These are phyloP conservation scores for Emydomyces testavorans DNA, from an alignment of 2,329 filamentous ascomycete species.

Conservation along the genomic window DNA sequence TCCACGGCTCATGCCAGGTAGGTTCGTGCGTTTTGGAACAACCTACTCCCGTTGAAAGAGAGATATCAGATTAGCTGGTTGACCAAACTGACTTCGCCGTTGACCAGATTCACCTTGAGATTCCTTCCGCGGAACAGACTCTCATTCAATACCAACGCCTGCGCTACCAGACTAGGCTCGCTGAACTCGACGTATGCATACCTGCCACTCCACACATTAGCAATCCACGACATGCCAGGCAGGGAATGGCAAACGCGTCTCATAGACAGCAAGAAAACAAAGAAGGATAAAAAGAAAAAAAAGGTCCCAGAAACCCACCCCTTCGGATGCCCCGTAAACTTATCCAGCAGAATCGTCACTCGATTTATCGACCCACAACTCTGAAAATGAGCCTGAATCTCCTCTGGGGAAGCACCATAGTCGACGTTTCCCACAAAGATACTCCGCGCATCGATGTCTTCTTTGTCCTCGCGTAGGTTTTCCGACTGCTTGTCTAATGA, in stretches of 20 bases:
- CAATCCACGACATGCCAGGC: conserved; percentile 47
- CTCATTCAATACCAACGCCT: conserved; percentile 91
- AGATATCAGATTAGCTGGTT: not conserved
- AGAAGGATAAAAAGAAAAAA: not conserved
- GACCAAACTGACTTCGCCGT: not conserved
- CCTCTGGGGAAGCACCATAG: conserved; percentile 91
- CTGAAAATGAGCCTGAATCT: conserved; percentile 97
- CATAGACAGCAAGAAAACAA: conserved; percentile 1
- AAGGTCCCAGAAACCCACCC: conserved; percentile 46
- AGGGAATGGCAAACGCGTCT: conserved; percentile 28
- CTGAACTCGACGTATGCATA: conserved; percentile 99
- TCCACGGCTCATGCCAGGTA: conserved; percentile 85
- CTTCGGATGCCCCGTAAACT: conserved; percentile 98
- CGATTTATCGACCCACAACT: conserved; percentile 95
- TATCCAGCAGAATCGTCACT: conserved; percentile 93
- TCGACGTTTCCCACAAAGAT: conserved; percentile 99
- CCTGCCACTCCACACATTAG: conserved; percentile 41
- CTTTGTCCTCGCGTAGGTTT: conserved; percentile 79
- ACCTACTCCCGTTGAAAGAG: conserved; percentile 43
- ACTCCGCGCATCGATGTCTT: conserved; percentile 87
- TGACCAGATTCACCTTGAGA: conserved; percentile 63
- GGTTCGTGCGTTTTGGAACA: conserved; percentile 81
- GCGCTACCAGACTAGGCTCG: conserved; percentile 82
- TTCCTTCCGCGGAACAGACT: conserved; percentile 90
- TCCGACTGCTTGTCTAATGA: conserved; percentile 74